Conservation (phyloP, 148 eudicot species). For the Rhododendron kiyosumense region DNA sequence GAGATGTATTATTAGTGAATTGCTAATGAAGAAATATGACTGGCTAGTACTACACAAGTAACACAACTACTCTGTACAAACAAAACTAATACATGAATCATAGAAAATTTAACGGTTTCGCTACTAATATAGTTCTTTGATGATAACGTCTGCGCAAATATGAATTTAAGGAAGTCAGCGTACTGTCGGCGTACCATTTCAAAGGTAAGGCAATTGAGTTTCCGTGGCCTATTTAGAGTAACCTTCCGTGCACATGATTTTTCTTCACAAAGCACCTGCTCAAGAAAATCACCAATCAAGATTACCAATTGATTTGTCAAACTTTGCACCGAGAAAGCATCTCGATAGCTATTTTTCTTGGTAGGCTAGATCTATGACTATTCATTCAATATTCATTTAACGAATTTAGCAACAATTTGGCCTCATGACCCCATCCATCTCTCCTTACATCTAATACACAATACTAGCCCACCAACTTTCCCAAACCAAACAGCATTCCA, state of each 20-base stretch:
- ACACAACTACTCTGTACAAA: neutral
- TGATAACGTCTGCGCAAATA: neutral
- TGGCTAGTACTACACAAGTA: neutral
- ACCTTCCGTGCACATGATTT: conserved; percentile 3
- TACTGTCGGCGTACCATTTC: conserved; percentile 15
- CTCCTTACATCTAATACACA: neutral
- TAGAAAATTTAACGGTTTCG: neutral
- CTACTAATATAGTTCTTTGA: neutral
- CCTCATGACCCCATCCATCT: neutral
- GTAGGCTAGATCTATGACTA: neutral
- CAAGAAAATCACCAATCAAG: neutral
- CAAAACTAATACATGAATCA: neutral
- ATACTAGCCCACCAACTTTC: neutral
- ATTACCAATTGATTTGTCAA: neutral
- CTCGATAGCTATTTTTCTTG: neutral
- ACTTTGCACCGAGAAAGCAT: neutral
- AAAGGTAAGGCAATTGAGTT: conserved; percentile 13
- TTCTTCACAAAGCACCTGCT: conserved; percentile 17
- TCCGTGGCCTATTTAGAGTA: conserved; percentile 12
- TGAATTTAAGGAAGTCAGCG: neutral
- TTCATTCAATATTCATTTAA: neutral
- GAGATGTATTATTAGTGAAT: neutral
- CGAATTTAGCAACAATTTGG: neutral
- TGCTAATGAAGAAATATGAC: neutral
- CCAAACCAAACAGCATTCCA: neutral